Percentiles rank a stretch among this genome's conserved stretches.
Conservation (phyloP, 2,329 filamentous ascomycete species). For the Pseudogymnoascus sp. region DNA sequence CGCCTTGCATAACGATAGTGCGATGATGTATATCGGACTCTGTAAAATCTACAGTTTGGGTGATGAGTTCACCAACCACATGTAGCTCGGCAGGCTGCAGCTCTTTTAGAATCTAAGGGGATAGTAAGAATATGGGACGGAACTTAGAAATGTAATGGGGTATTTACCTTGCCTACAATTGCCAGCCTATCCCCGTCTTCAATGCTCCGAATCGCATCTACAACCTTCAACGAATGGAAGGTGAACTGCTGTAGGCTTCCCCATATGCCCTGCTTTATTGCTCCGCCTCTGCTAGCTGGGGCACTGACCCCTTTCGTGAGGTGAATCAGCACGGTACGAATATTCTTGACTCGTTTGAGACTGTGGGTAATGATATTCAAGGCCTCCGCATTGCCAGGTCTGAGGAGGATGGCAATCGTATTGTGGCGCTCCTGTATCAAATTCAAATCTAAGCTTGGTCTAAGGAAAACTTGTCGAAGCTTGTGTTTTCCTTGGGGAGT, state of each 20-base stretch:
- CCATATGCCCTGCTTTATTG: constrained; percentile 62
- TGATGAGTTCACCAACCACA: constrained; percentile 61
- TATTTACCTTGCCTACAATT: constrained; percentile 45
- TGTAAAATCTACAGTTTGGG: constrained; percentile 71
- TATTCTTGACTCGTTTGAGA: constrained; percentile 67
- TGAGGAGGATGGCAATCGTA: constrained; percentile 58
- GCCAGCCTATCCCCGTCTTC: constrained; percentile 42
- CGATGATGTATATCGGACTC: constrained; percentile 62
- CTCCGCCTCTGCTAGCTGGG: constrained; percentile 24
- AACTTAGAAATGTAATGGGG: not conserved
- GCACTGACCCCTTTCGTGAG: constrained; percentile 70
- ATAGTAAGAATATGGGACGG: not conserved
- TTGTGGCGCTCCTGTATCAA: constrained; percentile 65
- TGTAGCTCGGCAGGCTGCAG: constrained; percentile 54
- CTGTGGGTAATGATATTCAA: constrained; percentile 50
- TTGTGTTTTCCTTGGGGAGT: constrained; percentile 71
- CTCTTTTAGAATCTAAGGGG: constrained; percentile 45
- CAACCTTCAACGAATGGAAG: constrained; percentile 60
- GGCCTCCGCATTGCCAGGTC: constrained; percentile 55
- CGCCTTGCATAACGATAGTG: constrained; percentile 62
- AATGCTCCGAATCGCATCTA: constrained; percentile 53
- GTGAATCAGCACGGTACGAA: constrained; percentile 59
- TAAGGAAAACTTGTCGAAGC: constrained; percentile 73
- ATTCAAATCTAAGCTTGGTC: constrained; percentile 61
- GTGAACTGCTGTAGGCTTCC: constrained; percentile 63